Percentiles rank a stretch among this genome's conserved stretches.
Evolutionary conservation across 129 eudicot genomes (phyloP).

Genomic region (Artemisia annua): DNA sequence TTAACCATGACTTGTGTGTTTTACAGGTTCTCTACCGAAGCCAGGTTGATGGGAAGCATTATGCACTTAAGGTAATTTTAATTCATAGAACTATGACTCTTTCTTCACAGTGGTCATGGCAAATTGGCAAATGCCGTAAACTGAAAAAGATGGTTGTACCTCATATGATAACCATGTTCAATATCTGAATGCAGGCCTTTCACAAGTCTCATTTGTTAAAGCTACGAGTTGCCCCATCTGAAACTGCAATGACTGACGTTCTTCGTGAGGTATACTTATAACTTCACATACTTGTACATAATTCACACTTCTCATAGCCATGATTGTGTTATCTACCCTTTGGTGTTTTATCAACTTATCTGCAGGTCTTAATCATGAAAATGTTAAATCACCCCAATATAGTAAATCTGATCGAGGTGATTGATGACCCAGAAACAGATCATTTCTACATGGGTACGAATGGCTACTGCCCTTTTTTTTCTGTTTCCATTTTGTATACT

Average conservation of each 20-base stretch:
- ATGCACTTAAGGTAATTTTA: conserved; percentile 82
- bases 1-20: conserved; percentile 10
- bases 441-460: conserved; percentile 93
- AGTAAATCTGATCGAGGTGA: conserved; percentile 90
- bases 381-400: conserved; percentile 89
- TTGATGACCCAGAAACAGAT: conserved; percentile 94
- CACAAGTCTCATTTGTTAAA: conserved; percentile 92
- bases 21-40: conserved; percentile 88
- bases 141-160: background rate
- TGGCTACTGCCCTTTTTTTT: conserved; percentile 17
- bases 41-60: conserved; percentile 75
- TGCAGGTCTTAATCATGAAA: conserved; percentile 93
- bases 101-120: background rate
- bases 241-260: conserved; percentile 96
- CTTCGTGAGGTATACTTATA: conserved; percentile 68
- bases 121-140: too few relatives aligned
- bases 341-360: conserved; percentile 10
- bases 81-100: background rate
- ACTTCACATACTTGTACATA: too few relatives aligned
- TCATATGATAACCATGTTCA: background rate
- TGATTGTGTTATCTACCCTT: too few relatives aligned
- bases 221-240: conserved; percentile 89
- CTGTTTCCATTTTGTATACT: background rate
- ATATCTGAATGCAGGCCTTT: conserved; percentile 64
- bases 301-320: too few relatives aligned